A percentile compares a stretch with the other conserved stretches of the same genome.
Conservation (phyloP, 2,329 filamentous ascomycete species). For the Colletotrichum endophyticum region DNA sequence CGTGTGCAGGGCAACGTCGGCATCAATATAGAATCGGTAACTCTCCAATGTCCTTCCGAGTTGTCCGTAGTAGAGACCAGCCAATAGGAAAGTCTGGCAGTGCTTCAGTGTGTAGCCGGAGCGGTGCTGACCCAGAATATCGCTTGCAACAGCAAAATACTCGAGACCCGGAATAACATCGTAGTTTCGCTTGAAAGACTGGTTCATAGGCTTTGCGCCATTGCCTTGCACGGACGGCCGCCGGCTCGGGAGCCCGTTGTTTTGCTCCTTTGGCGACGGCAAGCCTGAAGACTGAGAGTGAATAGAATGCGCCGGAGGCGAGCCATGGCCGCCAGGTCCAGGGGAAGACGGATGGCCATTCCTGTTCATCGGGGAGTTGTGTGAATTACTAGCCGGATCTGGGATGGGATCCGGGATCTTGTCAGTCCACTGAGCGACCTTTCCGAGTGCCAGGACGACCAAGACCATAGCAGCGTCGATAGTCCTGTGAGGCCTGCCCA, state of each 20-base stretch:
- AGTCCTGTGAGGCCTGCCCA: conserved; percentile 64
- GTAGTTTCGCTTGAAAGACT: conserved; percentile 63
- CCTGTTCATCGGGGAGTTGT: conserved; percentile 38
- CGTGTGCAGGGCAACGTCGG: conserved; percentile 66
- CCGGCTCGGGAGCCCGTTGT: conserved; percentile 47
- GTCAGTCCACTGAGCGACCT: conserved; percentile 69
- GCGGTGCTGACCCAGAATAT: conserved; percentile 82
- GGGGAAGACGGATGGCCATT: conserved; percentile 60
- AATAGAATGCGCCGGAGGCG: conserved; percentile 49
- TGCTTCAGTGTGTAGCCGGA: conserved; percentile 82
- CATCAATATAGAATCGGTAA: conserved; percentile 65
- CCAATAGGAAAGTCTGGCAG: conserved; percentile 84
- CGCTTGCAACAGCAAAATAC: conserved; percentile 85
- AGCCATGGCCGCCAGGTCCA: conserved; percentile 46
- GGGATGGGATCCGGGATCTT: conserved; percentile 57
- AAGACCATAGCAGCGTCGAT: conserved; percentile 84
- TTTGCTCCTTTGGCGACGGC: conserved; percentile 58
- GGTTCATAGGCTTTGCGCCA: not conserved
- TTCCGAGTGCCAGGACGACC: conserved; percentile 83
- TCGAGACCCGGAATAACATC: conserved; percentile 88
- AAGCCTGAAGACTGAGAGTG: conserved; percentile 56
- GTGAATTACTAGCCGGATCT: conserved; percentile 39
- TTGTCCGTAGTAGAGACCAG: conserved; percentile 88
- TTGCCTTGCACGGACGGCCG: conserved; percentile 56
- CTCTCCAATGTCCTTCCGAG: conserved; percentile 87